Evolutionary conservation across 768 basidiomycete genomes (phyloP), one percentile per base, ranked within the genome.

Genomic region (Russula sp.): DNA sequence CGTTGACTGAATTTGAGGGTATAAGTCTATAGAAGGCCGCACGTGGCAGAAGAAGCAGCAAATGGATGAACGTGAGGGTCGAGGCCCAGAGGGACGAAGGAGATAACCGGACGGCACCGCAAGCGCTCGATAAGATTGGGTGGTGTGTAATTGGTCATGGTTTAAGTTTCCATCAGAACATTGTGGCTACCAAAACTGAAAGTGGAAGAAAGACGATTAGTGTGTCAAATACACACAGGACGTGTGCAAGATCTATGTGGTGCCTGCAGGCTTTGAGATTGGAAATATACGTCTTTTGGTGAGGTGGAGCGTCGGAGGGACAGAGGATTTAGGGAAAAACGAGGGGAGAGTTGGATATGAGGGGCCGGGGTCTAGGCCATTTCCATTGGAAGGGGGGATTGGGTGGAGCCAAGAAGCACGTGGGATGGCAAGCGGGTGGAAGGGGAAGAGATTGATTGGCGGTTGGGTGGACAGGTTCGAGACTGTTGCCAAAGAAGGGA

Each of bases 81-180:
- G 20, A 52, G 61, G 22, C 56, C 61, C 29, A 39, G 35, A 56
- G 11, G 36, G 50, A 29, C 25, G 25, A 46, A 52, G 56, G 56
- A 58, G 52, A 55, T 54, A 56, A 61, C 55, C 53, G 54, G 61
- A 41, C 43, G 11, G 25, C 25, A 29, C 25, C 25, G 3, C 25
- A 42, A 46, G 39, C 58, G 62, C 51, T 16, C 34, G 62, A 63
- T 59, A 55, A 58, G 62, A 63, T 62, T 62, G 50, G 50, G 18
- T 16, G 32, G 46, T 54, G 38, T 42, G 57, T 58, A 63, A 59
- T 58, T 63, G 61, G 49, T 56, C 34, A 62, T 56, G 50, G 43
- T 45, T 52, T 58, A 2, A 46, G 56, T 59, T 59, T 62, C 61
- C 61, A 62, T 62, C 61, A 62, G 61, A 62, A 62, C 42, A 29